Percentiles rank a stretch among this genome's conserved stretches.
phyloP scores from a whole-genome alignment of 129 eudicot species.

The Tanacetum coccineum region DNA sequence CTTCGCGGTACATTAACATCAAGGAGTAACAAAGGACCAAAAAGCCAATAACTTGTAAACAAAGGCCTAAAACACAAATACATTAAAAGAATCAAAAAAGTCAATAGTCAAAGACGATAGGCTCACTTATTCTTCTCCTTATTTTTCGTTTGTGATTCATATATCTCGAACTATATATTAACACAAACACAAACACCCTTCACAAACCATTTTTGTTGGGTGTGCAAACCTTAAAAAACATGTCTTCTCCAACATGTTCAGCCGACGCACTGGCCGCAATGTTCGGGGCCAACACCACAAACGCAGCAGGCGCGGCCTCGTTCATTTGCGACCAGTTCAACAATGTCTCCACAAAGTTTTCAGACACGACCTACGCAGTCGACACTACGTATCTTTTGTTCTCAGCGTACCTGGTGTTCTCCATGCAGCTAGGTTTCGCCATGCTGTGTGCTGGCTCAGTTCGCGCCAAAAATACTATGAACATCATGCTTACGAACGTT shows the following conservation, averaged over 20 bases:
- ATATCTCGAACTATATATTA: too few species aligned
- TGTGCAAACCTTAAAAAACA: neutral
- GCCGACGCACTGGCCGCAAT: constrained; percentile 42
- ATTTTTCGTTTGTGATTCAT: neutral
- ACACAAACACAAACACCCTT: neutral
- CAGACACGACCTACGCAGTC: constrained; percentile 45
- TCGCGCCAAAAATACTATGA: constrained; percentile 70
- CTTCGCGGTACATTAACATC: too few species aligned
- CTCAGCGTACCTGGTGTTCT: constrained; percentile 51
- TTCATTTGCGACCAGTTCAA: constrained; percentile 42
- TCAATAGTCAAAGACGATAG: constrained; percentile 24
- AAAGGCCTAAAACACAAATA: neutral
- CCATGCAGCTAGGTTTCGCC: constrained; percentile 60
- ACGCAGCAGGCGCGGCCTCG: constrained; percentile 36
- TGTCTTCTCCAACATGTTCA: constrained; percentile 39
- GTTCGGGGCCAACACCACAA: constrained; percentile 49
- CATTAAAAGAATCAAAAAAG: too few species aligned
- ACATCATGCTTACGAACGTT: constrained; percentile 53
- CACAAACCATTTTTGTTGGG: neutral
- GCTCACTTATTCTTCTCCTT: neutral
- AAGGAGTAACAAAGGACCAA: too few species aligned
- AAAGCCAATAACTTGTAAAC: neutral
- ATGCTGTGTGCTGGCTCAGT: constrained; percentile 64
- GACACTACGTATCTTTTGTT: constrained; percentile 53
- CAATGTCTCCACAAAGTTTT: too few species aligned